Percentiles rank a stretch among this genome's conserved stretches.
phyloP scores from a whole-genome alignment of 2,329 filamentous ascomycete species.

The Boeremia exigua region DNA sequence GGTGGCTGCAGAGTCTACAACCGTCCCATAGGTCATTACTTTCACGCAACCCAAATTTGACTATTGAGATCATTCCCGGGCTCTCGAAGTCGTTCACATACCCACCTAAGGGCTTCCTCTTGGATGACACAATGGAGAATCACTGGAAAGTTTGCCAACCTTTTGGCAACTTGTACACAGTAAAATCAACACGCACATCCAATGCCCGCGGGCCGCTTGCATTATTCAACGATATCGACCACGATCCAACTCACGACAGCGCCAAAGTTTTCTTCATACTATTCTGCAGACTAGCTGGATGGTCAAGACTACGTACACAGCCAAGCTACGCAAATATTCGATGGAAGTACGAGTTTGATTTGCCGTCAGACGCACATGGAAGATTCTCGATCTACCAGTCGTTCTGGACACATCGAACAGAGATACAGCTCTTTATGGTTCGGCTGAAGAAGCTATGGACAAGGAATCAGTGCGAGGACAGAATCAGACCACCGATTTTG shows the following conservation, averaged over 20 bases:
- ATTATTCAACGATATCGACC: neutral
- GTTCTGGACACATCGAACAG: neutral
- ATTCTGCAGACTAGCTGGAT: constrained; percentile 8
- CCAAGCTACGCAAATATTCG: neutral
- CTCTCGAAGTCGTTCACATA: constrained; percentile 18
- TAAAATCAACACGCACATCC: neutral
- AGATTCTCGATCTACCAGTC: neutral
- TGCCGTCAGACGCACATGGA: constrained; percentile 1
- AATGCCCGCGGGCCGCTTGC: neutral
- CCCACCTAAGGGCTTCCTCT: constrained; percentile 21
- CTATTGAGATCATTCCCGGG: constrained; percentile 15
- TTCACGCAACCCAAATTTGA: constrained; percentile 22
- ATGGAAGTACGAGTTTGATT: constrained; percentile 9
- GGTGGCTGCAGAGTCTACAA: constrained; percentile 26
- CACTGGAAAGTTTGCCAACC: constrained; percentile 31
- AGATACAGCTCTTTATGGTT: neutral
- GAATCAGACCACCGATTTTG: constrained; percentile 3
- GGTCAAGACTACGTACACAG: constrained; percentile 3
- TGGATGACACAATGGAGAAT: constrained; percentile 20
- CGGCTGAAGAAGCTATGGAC: constrained; percentile 2
- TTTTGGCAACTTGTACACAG: constrained; percentile 34
- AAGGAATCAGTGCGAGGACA: constrained; percentile 3
- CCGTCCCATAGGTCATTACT: constrained; percentile 25
- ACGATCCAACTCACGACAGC: neutral
- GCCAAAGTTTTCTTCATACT: constrained; percentile 2